Percentiles rank a stretch among this genome's conserved stretches.
These are phyloP conservation scores for Polychytrium aggregatum DNA, from an alignment of 192 early-diverging fungal genomes.

Conservation along the genomic window DNA sequence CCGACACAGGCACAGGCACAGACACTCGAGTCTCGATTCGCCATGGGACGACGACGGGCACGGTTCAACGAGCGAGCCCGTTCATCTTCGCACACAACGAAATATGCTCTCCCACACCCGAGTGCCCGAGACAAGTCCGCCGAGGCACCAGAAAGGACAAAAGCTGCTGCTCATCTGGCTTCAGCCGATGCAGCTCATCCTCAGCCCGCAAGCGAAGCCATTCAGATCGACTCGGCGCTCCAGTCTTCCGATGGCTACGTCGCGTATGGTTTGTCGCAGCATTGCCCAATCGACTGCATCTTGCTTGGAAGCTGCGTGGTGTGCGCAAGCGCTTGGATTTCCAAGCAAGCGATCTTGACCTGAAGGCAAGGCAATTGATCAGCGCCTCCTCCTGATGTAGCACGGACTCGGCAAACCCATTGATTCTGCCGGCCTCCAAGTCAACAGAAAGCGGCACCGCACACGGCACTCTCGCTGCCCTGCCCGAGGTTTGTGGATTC, in stretches of 20 bases:
- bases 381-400: too few relatives aligned
- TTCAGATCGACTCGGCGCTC: conserved; percentile 1
- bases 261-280: too few relatives aligned
- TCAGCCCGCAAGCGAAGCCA: not conserved
- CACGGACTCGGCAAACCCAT: too few relatives aligned
- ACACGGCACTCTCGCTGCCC: not conserved
- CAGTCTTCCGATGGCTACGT: conserved; percentile 3
- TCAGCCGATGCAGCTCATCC: not conserved
- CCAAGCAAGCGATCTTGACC: too few relatives aligned
- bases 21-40: too few relatives aligned
- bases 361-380: too few relatives aligned
- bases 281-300: too few relatives aligned
- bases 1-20: too few relatives aligned
- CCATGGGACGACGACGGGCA: conserved; percentile 24
- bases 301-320: too few relatives aligned
- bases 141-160: conserved; percentile 1
- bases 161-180: not conserved
- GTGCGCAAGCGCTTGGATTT: too few relatives aligned
- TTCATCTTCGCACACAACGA: conserved; percentile 14
- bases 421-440: not conserved
- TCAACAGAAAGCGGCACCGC: conserved; percentile 3
- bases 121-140: conserved; percentile 12
- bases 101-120: conserved; percentile 21
- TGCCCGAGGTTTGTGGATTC: not conserved
- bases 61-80: conserved; percentile 35